Percentiles rank a stretch among this genome's conserved stretches.
Evolutionary conservation across 805 yeast genomes (phyloP).

Genomic region (Saccharomyces cerevisiae): DNA sequence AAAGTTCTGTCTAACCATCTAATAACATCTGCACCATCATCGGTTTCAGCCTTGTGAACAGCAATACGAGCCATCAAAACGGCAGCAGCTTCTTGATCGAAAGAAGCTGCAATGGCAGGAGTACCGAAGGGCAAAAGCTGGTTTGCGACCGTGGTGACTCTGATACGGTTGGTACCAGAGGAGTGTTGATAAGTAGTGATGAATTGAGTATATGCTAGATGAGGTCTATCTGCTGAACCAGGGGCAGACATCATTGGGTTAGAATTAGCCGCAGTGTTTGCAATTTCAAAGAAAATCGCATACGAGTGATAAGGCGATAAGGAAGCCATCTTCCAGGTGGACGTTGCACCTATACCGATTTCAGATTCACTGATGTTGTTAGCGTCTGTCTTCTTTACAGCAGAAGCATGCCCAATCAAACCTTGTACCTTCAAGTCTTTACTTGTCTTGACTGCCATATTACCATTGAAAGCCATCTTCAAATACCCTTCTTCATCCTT

Average conservation of each 20-base stretch:
- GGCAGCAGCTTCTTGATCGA: constrained; percentile 98
- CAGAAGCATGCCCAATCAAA: constrained; percentile 84
- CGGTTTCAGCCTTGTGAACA: constrained; percentile 70
- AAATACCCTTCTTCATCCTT: constrained; percentile 84
- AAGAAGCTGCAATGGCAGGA: constrained; percentile 51
- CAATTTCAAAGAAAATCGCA: constrained; percentile 82
- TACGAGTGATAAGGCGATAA: constrained; percentile 83
- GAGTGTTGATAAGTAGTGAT: constrained; percentile 91
- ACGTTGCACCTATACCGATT: constrained; percentile 89
- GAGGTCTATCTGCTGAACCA: constrained; percentile 17
- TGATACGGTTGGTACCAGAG: constrained; percentile 78
- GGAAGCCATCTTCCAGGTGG: constrained; percentile 78
- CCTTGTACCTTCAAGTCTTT: constrained; percentile 86
- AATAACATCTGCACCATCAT: constrained; percentile 86
- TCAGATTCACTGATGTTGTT: constrained; percentile 83
- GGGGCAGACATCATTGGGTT: constrained; percentile 11
- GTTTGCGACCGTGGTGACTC: constrained; percentile 79
- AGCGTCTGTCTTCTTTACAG: constrained; percentile 54
- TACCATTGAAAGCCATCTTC: constrained; percentile 84
- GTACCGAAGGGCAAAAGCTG: constrained; percentile 46
- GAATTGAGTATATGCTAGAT: constrained; percentile 60
- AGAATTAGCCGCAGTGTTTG: constrained; percentile 29
- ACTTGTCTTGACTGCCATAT: constrained; percentile 78
- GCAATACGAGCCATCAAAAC: constrained; percentile 88
- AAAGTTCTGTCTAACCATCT: constrained; percentile 92